Base-by-base conservation (phyloP, 495 filamentous ascomycete genomes). In the Lasiosphaeriaceae sp. region DNA sequence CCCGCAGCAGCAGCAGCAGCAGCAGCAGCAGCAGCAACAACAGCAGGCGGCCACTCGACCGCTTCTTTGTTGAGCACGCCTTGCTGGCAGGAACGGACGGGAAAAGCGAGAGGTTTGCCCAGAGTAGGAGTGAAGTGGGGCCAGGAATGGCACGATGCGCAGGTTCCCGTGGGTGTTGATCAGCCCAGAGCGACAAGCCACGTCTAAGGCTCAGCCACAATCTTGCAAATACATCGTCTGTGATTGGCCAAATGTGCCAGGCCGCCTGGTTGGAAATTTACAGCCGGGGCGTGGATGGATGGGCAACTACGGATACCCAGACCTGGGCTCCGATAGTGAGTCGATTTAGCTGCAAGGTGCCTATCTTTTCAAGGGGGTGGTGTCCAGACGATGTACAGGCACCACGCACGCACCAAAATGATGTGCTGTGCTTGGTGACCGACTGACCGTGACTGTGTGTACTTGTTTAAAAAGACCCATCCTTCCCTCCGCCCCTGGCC, bases 141-240 rank as follows among this genome's bases (percentile, higher is more conserved):
- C 57, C 12, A 31, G 11, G 24, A n/a, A n/a, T 50, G 12, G 47
- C 29, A 39, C 34, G 31, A 37, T 52, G 9, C 9, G 16, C 49
- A 41, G 21, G 19, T 17, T 52, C 47, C 29, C 20, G 46, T 23
- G 24, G 46, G 14, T 31, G 6, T 20, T 16, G 20, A 66, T 68
- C 66, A 64, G 66, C 61, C 64, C 63, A 68, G 58, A 68, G 64
- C 59, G 59, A 69, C 59, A 66, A 69, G 66, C 64, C 64, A 58
- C 64, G 47, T 19, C 22, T 17, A 2, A 44, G 19, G 20, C 35
- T 34, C 41, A 66, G 66, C 66, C 66, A 66, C 66, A 21, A 43
- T 52, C 47, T 69, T 69, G 34, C 26, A 59, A 69, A 69, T 69
- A 59, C 9, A 6, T 11, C 1, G 11, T 3, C 6, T 8, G 7